Conservation (phyloP, 805 yeast genomes). For the Candida ponderosae region DNA sequence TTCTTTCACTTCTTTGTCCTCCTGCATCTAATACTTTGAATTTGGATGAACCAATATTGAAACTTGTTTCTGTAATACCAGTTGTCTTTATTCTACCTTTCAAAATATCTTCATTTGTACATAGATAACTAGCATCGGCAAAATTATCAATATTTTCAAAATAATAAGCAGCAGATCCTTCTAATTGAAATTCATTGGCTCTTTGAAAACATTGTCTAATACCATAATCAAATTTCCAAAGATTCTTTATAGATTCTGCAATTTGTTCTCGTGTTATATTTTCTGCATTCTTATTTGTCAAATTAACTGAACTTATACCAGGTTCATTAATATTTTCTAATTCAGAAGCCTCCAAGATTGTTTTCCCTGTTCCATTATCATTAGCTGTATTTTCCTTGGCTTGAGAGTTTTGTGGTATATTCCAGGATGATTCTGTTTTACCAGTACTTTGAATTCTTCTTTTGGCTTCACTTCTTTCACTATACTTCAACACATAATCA, state of each 20-base stretch:
- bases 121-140: conserved; percentile 55
- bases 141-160: conserved; percentile 66
- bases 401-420: conserved; percentile 14
- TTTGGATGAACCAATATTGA: conserved; percentile 55
- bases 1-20: conserved; percentile 87
- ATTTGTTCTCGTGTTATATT: conserved; percentile 38
- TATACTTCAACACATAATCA: conserved; percentile 56
- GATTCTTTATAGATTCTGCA: conserved; percentile 57
- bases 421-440: conserved; percentile 25
- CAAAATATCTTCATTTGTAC: conserved; percentile 77
- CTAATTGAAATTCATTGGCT: conserved; percentile 77
- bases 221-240: conserved; percentile 72
- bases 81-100: conserved; percentile 92
- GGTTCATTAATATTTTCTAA: conserved; percentile 13
- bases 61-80: conserved; percentile 84
- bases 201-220: conserved; percentile 48
- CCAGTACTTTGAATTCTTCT: conserved; percentile 53
- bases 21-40: conserved; percentile 92
- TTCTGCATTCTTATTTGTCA: not conserved
- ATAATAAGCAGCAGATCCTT: conserved; percentile 74
- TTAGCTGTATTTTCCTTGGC: conserved; percentile 10
- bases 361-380: conserved; percentile 12
- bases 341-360: conserved; percentile 10
- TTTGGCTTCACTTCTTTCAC: conserved; percentile 43
- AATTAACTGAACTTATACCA: conserved; percentile 15